Evolutionary conservation across 2,329 filamentous ascomycete genomes (phyloP), one percentile per base, ranked within the genome.

Genomic region (Colletotrichum lupini): DNA sequence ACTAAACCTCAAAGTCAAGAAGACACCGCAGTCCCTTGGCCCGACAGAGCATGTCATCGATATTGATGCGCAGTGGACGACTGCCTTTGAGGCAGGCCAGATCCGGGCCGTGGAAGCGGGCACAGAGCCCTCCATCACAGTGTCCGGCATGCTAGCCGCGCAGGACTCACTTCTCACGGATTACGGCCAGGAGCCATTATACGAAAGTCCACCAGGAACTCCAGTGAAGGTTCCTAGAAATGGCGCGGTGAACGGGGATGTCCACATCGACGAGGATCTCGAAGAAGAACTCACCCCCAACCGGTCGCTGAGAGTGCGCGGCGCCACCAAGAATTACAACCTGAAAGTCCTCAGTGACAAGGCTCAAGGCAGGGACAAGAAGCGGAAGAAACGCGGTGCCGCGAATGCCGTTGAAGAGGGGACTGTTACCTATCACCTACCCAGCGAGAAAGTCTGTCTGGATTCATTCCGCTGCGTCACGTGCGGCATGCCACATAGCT

Each of bases 261-360:
- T 28, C 46, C 84, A 87, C 19, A 81, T 83, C 6, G 86, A 87
- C 32, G 87, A 87, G 46, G 84, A 85, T 9, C 74, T 77, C 7
- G 84, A 86, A 26, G 85, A 85, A 30, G 86, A 88, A 22, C 81
- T 83, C 16, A 90, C 88, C 2, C 88, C 88, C 0, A 88, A 84
- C 66, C 85, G 88, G 71, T 86, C 87, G 1, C 79, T 89, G 22
- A 85, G 89, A 56, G 81, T 82, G 19, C 85, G 89, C 65, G 71
- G 67, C 22, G 82, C 82, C 55, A 86, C 85, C 68, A 87, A 87
- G 73, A 84, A 85, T 26, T 92, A 92, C 77, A 92, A 92, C 75
- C 79, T 92, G 49, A 91, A 90, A 77, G 82, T 87, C 14, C 81
- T 92, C 19, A 91, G 87, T 78, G 88, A 89, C 76, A 87, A 88